Conservation (phyloP, 371 early-diverging fungal species). For the Ordospora pajunii region DNA sequence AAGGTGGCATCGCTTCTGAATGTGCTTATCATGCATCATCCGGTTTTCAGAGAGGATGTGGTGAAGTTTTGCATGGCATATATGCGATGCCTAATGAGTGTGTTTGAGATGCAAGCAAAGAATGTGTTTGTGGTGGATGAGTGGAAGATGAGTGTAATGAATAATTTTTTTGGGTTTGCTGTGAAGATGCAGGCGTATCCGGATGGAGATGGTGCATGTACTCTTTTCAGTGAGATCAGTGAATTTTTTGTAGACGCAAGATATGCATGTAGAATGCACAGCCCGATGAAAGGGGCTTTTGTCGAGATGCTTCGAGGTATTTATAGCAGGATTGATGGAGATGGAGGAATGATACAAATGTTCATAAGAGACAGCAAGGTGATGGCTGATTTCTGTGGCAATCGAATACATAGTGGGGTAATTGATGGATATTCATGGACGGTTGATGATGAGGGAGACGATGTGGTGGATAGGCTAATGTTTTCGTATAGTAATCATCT, state of each 20-base stretch:
- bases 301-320: neutral
- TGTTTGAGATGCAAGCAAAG: neutral
- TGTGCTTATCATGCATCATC: constrained; percentile 6
- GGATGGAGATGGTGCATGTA: neutral
- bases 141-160: neutral
- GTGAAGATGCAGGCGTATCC: constrained; percentile 2
- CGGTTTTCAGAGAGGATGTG: neutral
- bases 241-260: neutral
- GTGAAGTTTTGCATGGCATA: neutral
- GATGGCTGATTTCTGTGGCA: neutral
- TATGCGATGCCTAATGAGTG: neutral
- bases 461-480: neutral
- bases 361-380: neutral
- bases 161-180: neutral
- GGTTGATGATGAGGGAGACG: neutral
- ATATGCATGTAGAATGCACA: neutral
- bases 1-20: neutral
- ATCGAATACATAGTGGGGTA: no score
- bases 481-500: neutral
- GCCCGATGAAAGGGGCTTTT: neutral
- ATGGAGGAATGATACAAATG: neutral
- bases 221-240: neutral
- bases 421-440: neutral
- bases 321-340: neutral
- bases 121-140: neutral